Conservation (phyloP, 768 basidiomycete species). For the Auricularia auricula-judae region DNA sequence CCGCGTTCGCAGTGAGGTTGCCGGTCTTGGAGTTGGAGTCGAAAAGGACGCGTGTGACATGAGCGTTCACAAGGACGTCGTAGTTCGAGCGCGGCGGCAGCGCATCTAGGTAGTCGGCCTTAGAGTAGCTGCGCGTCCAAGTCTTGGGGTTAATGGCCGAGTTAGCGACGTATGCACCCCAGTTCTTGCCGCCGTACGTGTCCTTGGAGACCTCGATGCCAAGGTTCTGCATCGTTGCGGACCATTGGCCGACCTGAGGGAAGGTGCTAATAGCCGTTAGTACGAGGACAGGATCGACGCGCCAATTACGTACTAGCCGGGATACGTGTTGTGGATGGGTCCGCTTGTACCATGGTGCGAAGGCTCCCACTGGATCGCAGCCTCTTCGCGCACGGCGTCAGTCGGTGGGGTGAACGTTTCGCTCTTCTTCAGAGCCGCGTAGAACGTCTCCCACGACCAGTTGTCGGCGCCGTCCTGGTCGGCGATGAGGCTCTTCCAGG, state of each 20-base stretch:
- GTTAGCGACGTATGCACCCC: slow-evolving; percentile 44
- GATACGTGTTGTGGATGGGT: slow-evolving; percentile 33
- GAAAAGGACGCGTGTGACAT: slow-evolving; percentile 46
- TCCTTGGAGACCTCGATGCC: slow-evolving; percentile 12
- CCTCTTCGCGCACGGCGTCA: slow-evolving; percentile 24
- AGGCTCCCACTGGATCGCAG: slow-evolving; percentile 34
- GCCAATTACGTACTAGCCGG: slow-evolving; percentile 1
- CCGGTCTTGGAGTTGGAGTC: slow-evolving; percentile 17
- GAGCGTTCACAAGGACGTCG: slow-evolving; percentile 47
- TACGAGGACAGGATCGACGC: background rate
- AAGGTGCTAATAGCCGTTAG: background rate
- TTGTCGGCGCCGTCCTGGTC: slow-evolving; percentile 17
- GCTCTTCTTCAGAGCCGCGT: slow-evolving; percentile 34
- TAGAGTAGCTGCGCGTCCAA: slow-evolving; percentile 55
- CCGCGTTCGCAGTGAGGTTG: slow-evolving; percentile 30
- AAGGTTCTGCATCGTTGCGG: background rate
- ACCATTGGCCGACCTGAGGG: background rate
- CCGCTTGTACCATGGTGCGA: slow-evolving; percentile 42
- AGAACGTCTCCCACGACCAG: slow-evolving; percentile 40
- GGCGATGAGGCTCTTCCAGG: slow-evolving; percentile 34
- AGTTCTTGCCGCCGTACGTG: slow-evolving; percentile 36
- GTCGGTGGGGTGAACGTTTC: slow-evolving; percentile 49
- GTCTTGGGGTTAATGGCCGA: slow-evolving; percentile 51
- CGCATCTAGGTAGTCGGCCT: slow-evolving; percentile 53
- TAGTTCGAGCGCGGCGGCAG: slow-evolving; percentile 53